A percentile compares a stretch with the other conserved stretches of the same genome.
Conservation (phyloP, 2,329 filamentous ascomycete species). For the Microdochium nivale region DNA sequence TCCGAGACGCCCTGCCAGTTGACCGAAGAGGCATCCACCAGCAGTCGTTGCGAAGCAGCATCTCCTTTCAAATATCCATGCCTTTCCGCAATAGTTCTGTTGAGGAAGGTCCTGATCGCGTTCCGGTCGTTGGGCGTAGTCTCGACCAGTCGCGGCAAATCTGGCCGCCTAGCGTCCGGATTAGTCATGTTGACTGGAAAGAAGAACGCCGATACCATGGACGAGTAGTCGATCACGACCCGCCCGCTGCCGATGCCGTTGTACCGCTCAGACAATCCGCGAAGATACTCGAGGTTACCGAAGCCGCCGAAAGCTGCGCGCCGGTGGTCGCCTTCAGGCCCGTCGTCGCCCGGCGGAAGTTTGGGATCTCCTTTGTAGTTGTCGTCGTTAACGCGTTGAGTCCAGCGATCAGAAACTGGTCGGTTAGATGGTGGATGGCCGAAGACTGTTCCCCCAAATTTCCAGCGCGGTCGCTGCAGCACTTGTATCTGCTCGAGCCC, state of each 20-base stretch:
- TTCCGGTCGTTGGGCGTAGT: neutral
- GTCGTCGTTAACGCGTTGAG: too few species aligned
- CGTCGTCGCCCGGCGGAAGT: neutral
- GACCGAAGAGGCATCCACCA: conserved; percentile 5
- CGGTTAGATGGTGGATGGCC: too few species aligned
- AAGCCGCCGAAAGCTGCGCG: neutral
- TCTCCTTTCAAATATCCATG: conserved; percentile 5
- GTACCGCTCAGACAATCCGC: conserved; percentile 6
- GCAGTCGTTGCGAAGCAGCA: neutral
- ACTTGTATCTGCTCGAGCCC: conserved; percentile 2
- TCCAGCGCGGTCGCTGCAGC: neutral
- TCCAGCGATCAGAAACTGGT: too few species aligned
- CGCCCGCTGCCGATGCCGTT: conserved; percentile 3
- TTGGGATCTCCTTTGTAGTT: too few species aligned
- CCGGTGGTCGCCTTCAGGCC: neutral
- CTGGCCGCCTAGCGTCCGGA: conserved; percentile 3
- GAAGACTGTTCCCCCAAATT: neutral
- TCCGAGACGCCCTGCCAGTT: conserved; percentile 48
- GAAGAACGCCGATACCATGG: conserved; percentile 7
- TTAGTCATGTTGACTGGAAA: conserved; percentile 7
- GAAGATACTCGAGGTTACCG: conserved; percentile 4
- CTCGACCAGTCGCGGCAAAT: conserved; percentile 4
- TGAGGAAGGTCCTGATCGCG: conserved; percentile 2
- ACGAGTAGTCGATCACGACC: conserved; percentile 4
- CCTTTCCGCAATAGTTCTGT: conserved; percentile 6